Percentiles rank a stretch among this genome's conserved stretches.
phyloP scores from a whole-genome alignment of 2,329 filamentous ascomycete genomes.

The Claviceps lovelessii region DNA sequence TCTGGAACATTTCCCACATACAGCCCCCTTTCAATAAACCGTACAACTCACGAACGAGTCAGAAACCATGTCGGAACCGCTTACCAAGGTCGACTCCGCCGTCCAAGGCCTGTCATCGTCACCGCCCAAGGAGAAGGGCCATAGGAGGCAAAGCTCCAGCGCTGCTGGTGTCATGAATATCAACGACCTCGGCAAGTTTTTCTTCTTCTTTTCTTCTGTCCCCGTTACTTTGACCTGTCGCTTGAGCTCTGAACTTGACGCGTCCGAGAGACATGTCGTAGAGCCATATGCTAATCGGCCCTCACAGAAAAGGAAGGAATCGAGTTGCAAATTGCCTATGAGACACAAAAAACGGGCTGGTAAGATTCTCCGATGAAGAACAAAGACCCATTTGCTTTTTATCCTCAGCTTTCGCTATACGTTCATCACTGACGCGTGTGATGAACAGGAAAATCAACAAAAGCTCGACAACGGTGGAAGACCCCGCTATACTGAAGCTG shows the following conservation, averaged over 20 bases:
- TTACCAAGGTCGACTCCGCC: constrained; percentile 85
- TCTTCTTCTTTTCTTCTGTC: not conserved
- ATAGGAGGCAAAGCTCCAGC: constrained; percentile 59
- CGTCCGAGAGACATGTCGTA: too few species aligned
- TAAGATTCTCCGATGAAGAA: constrained; percentile 29
- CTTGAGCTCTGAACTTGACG: not conserved
- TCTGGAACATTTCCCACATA: not conserved
- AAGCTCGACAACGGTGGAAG: constrained; percentile 62
- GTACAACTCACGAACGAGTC: not conserved
- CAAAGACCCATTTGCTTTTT: not conserved
- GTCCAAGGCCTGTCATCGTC: constrained; percentile 63
- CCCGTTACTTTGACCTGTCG: too few species aligned
- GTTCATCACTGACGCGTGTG: not conserved
- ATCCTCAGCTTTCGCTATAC: not conserved
- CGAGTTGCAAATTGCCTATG: constrained; percentile 58
- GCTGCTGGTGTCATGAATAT: constrained; percentile 58
- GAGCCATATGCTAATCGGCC: not conserved
- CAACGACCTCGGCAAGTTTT: constrained; percentile 64
- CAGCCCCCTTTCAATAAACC: not conserved
- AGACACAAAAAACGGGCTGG: constrained; percentile 83
- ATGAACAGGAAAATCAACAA: constrained; percentile 77
- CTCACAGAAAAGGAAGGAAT: constrained; percentile 55
- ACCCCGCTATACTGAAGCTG: constrained; percentile 72
- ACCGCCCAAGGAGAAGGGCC: constrained; percentile 50
- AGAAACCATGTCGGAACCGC: constrained; percentile 34